Evolutionary conservation across 176 grass and related monocot species (phyloP).

Genomic region (Melocanna baccifera): DNA sequence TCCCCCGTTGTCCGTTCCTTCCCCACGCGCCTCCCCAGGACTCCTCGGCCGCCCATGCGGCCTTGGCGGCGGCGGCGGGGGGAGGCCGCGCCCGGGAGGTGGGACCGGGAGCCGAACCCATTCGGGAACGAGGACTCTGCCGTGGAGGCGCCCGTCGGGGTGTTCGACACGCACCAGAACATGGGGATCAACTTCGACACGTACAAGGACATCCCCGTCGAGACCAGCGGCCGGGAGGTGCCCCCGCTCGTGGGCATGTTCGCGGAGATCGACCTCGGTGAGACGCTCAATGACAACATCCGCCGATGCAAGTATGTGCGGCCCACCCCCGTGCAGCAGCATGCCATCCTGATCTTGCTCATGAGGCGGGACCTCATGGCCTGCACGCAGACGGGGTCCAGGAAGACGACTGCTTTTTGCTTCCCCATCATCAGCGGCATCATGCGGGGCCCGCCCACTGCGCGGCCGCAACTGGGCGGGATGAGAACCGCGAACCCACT

Average conservation of each 20-base stretch:
- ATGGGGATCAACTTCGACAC: conserved; percentile 91
- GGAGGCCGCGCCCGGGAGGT: conserved; percentile 24
- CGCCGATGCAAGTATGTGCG: conserved; percentile 83
- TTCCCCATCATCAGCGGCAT: too few species aligned
- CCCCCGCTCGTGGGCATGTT: conserved; percentile 63
- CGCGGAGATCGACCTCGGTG: conserved; percentile 80
- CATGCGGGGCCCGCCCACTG: too few species aligned
- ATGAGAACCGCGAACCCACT: too few species aligned
- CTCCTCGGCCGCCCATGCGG: conserved; percentile 21
- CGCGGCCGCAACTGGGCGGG: too few species aligned
- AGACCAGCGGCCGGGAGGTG: conserved; percentile 75
- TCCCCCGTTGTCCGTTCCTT: background rate
- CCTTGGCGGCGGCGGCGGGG: background rate
- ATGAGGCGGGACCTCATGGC: too few species aligned
- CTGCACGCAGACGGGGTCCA: too few species aligned
- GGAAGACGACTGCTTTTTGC: too few species aligned
- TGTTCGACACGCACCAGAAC: conserved; percentile 59
- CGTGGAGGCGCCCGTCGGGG: background rate
- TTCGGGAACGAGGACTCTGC: conserved; percentile 43
- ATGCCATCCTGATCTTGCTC: conserved; percentile 85
- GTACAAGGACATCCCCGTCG: conserved; percentile 88
- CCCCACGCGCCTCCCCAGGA: background rate
- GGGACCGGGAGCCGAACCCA: conserved; percentile 74
- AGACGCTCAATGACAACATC: conserved; percentile 81
- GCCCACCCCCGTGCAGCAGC: conserved; percentile 84